These are phyloP conservation scores for Vitis hybrid DNA, from an alignment of 177 flowering plant species.

Conservation along the genomic window DNA sequence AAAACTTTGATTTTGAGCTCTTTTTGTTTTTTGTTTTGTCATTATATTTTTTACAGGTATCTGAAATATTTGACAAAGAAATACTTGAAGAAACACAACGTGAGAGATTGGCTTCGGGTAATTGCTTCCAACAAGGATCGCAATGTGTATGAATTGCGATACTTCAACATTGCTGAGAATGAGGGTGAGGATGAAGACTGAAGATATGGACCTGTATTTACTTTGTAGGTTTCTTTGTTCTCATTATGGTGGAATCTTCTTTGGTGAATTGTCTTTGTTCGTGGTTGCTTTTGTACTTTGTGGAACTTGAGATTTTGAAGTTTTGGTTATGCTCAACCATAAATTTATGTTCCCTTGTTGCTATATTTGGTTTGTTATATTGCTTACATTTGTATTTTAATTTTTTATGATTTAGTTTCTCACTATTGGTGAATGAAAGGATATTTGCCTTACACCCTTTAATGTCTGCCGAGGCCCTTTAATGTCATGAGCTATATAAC, in stretches of 20 bases:
- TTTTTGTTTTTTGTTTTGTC: background rate
- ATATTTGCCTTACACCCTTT: too few species aligned
- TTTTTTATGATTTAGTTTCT: background rate
- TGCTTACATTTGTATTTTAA: background rate
- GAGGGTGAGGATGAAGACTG: constrained; percentile 32
- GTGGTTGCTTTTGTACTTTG: too few species aligned
- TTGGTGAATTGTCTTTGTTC: background rate
- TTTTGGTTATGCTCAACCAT: background rate
- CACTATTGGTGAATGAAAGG: background rate
- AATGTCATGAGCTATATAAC: too few species aligned
- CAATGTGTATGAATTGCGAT: constrained; percentile 32
- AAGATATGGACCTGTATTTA: background rate
- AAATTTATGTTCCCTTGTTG: background rate
- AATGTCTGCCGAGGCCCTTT: too few species aligned
- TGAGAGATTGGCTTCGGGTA: constrained; percentile 40
- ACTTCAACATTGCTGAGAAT: constrained; percentile 44
- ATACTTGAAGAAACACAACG: constrained; percentile 45
- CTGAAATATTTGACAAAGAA: constrained; percentile 38
- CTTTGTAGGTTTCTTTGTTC: background rate
- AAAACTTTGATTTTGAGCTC: too few species aligned
- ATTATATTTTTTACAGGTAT: constrained; percentile 20
- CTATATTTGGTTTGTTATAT: background rate
- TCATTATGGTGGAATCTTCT: background rate
- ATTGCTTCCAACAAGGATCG: constrained; percentile 45
- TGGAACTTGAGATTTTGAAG: background rate